Conservation (phyloP, 805 yeast species). For the Saccharomycopsis olivae region DNA sequence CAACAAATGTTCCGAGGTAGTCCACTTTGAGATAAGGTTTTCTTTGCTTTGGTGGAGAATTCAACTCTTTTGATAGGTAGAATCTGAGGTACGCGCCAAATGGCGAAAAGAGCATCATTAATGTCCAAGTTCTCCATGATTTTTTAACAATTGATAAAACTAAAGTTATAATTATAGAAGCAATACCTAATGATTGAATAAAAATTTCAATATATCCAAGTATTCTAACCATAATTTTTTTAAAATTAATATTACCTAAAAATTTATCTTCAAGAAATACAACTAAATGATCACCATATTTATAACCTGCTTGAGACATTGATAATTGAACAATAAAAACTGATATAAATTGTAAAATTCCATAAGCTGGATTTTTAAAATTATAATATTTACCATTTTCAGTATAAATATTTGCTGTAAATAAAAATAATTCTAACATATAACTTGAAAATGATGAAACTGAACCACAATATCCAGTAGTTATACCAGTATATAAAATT, state of each 20-base stretch:
- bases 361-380: constrained; percentile 64
- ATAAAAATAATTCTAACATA: constrained; percentile 42
- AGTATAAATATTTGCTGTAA: constrained; percentile 38
- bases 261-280: constrained; percentile 21
- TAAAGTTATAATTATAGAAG: constrained; percentile 21
- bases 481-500: constrained; percentile 46
- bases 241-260: not conserved
- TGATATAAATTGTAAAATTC: constrained; percentile 64
- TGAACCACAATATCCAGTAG: constrained; percentile 80
- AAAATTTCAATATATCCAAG: constrained; percentile 23
- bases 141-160: constrained; percentile 19
- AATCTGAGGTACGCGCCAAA: constrained; percentile 55
- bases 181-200: constrained; percentile 18
- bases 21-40: too few species aligned
- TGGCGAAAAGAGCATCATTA: constrained; percentile 59
- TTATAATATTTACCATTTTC: constrained; percentile 3
- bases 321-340: constrained; percentile 50
- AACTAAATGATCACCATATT: constrained; percentile 45
- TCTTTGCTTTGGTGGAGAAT: constrained; percentile 23
- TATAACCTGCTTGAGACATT: constrained; percentile 48
- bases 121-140: constrained; percentile 58
- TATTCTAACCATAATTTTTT: constrained; percentile 21
- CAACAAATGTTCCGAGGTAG: too few species aligned
- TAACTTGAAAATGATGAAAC: constrained; percentile 69
- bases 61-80: constrained; percentile 39